Evolutionary conservation across 208 protist genomes (phyloP), one percentile per base, ranked within the genome.

Genomic region (Wallacemonas rigidus): DNA sequence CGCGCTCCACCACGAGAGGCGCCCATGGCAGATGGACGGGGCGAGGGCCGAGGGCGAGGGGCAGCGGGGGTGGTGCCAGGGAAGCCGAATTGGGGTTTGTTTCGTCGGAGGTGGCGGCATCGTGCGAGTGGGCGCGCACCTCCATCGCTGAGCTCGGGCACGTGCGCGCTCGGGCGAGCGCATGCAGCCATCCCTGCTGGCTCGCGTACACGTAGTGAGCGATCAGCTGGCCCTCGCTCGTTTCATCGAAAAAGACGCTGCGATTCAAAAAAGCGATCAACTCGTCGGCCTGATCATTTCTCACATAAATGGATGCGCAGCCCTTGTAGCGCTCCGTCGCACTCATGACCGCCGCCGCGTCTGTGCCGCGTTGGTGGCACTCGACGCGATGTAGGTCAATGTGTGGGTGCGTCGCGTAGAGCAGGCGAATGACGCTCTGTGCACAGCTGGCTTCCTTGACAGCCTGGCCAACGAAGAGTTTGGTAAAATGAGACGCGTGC

Each of bases 211-310:
- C 88, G 68, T 93, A 93, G 71, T 91, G 76, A 11, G 75, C 84
- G 7, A 80, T 55, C 53, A 82, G 35, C 60, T 72, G 61, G 26
- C 73, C n/a, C 64, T 82, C 36, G 11, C 65, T 63, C 61, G 47
- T 85, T 57, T 35, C 69, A 61, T 94, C 87, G 56, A 92, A 89
- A 69, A 88, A 93, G 17, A 87, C 87, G 69, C 89, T 90, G 40
- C 71, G 71, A 57, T 94, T 73, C 4, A 94, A 69, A 57, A 82
- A 85, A 3, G 36, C 3, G 3, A 81, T 62, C 44, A 94, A 53
- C 54, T 79, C 75, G 17, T 60, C 53, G 5, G 75, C 84, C 2
- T 86, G 76, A 9, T 79, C 74, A 5, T 68, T 55, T 26, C 53
- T n/a, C 2, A 94, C 85, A 64, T 94, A 90, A n/a, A 94, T 57